Conservation (phyloP, 208 protist species). For the Dictyostelium gargantuum region DNA sequence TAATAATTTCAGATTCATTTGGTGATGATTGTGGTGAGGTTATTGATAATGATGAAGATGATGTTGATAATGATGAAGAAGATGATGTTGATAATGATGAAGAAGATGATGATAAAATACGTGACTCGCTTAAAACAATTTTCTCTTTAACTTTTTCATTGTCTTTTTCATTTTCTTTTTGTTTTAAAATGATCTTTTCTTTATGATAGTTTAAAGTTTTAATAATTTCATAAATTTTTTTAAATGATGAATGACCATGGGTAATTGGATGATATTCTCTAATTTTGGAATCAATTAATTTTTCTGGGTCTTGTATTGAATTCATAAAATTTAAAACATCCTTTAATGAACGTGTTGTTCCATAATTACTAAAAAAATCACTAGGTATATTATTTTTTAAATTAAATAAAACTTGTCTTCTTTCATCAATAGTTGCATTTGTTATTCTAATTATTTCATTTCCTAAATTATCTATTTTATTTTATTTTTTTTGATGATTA, state of each 20-base stretch:
- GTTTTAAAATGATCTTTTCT: not conserved
- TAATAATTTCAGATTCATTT: no score
- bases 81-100: not conserved
- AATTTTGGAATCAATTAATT: not conserved
- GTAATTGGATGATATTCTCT: not conserved
- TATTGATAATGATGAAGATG: not conserved
- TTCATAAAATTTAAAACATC: not conserved
- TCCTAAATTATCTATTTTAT: not conserved
- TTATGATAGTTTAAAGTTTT: not conserved
- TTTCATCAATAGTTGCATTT: not conserved
- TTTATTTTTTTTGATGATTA: no score
- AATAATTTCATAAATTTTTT: not conserved
- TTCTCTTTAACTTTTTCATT: not conserved
- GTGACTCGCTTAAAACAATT: not conserved
- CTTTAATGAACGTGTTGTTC: no score
- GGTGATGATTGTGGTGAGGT: not conserved
- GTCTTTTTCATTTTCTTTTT: not conserved
- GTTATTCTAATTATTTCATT: slow-evolving; percentile 21
- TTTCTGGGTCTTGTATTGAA: not conserved
- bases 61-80: not conserved
- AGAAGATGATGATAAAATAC: not conserved
- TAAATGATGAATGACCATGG: not conserved
- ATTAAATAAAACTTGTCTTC: not conserved
- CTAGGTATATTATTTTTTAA: not conserved
- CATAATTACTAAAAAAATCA: not conserved